These are phyloP conservation scores for Dioscorea alata DNA, from an alignment of 106 monocot genomes.

Conservation along the genomic window DNA sequence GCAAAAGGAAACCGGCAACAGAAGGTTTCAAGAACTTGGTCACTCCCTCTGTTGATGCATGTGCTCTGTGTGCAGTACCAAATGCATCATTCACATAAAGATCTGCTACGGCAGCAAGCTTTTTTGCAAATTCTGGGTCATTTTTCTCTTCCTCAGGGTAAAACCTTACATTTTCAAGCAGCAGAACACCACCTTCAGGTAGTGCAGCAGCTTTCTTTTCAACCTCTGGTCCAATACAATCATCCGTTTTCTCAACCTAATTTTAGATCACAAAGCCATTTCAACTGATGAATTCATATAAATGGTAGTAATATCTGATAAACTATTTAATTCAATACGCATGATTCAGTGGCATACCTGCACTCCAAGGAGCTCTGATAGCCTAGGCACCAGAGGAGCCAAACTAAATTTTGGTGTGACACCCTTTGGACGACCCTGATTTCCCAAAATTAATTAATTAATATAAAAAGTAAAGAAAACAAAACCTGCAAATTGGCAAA, in stretches of 20 bases:
- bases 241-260: conserved; percentile 24
- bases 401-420: conserved; percentile 35
- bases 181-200: conserved; percentile 36
- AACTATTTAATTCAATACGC: not conserved
- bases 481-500: not conserved
- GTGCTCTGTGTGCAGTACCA: conserved; percentile 19
- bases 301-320: not conserved
- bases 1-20: conserved; percentile 13
- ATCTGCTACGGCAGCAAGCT: conserved; percentile 44
- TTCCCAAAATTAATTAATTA: not conserved
- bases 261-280: not conserved
- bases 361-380: conserved; percentile 29
- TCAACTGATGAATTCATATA: not conserved
- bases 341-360: conserved; percentile 7
- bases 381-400: conserved; percentile 30
- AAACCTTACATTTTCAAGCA: conserved; percentile 46
- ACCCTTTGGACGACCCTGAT: conserved; percentile 30
- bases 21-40: conserved; percentile 12
- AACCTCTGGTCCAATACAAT: conserved; percentile 42
- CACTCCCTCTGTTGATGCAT: conserved; percentile 35
- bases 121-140: conserved; percentile 39
- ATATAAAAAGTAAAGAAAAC: not conserved
- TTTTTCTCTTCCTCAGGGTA: conserved; percentile 48
- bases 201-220: conserved; percentile 31
- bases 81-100: conserved; percentile 51